Base-by-base conservation (phyloP, 805 yeast genomes). In the Metschnikowia chrysomelidarum region DNA sequence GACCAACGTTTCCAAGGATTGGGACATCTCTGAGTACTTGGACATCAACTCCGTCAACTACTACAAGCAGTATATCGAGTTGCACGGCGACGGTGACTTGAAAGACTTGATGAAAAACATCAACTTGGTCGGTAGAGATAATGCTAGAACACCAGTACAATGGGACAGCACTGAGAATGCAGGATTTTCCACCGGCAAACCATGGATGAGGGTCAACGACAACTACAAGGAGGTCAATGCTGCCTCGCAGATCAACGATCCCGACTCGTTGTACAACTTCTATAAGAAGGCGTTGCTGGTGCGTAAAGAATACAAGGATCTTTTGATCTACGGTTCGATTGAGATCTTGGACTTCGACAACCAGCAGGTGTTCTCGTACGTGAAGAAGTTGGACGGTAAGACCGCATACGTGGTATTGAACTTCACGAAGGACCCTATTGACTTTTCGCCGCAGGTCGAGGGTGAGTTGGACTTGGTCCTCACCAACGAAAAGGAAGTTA, bases 121-220 rank as follows among this genome's bases (percentile, higher is more conserved):
- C 39, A 56, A 60, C 36, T 43, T 67, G 36, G 28, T 66, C 14
- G 71, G 77, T 10, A 62, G 81, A 50, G 81, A 75, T 48, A 64
- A 75, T 47, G 69, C 76, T 7, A 67, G 81, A 54, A 64, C 78
- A 14, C 81, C 81, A 13, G 71, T 76, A 42, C 80, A 74, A 45
- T 76, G 81, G 81, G 66, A 64, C 41, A 53, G 51, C 34, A 45
- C 64, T 1, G 58, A 46, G 11, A 41, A 69, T 41, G 78, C 63
- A 24, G 80, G 80, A 0, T 75, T 75, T 55, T 59, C 76, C 16
- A 55, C 63, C 4, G 67, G 51, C 27, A 59, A 56, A 41, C 80
- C 81, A 12, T 76, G 82, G 81, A 74, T 69, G 58, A 57, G 62
- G 40, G 69, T 70, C 45, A 71, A 73, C 45, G 76, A 71, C 40